These are phyloP conservation scores for Aspergillus sp. DNA, from an alignment of 2,329 filamentous ascomycete genomes.

Conservation along the genomic window DNA sequence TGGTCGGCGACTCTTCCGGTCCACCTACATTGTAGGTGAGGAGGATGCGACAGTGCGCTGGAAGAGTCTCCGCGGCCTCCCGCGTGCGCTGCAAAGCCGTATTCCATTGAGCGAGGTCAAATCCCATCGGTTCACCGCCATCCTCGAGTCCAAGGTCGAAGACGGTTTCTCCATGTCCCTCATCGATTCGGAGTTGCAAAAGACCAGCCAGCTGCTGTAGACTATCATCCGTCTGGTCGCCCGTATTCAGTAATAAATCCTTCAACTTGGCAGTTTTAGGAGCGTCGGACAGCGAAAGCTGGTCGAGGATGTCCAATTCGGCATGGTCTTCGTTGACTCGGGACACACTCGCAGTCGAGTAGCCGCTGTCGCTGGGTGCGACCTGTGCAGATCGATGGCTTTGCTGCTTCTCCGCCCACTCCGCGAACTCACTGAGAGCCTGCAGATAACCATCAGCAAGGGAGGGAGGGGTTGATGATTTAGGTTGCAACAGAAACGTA, in stretches of 20 bases:
- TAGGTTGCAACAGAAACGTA: slow-evolving; percentile 38
- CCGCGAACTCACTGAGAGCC: slow-evolving; percentile 92
- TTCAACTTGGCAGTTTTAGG: slow-evolving; percentile 63
- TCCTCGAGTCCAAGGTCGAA: slow-evolving; percentile 93
- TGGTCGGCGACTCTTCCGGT: slow-evolving; percentile 63
- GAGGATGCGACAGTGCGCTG: slow-evolving; percentile 74
- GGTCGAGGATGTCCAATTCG: slow-evolving; percentile 86
- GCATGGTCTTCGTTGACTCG: slow-evolving; percentile 63
- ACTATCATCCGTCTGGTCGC: slow-evolving; percentile 53
- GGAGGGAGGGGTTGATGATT: neutral
- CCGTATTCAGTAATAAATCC: slow-evolving; percentile 62
- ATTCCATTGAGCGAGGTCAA: slow-evolving; percentile 72
- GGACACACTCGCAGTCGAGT: slow-evolving; percentile 31
- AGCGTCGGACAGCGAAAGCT: slow-evolving; percentile 66
- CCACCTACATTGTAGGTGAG: slow-evolving; percentile 89
- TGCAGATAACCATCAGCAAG: slow-evolving; percentile 21
- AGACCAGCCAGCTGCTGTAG: slow-evolving; percentile 61
- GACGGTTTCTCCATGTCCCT: slow-evolving; percentile 82
- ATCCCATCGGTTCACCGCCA: slow-evolving; percentile 76
- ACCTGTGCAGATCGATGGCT: slow-evolving; percentile 42
- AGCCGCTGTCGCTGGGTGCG: slow-evolving; percentile 37
- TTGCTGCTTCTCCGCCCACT: slow-evolving; percentile 95
- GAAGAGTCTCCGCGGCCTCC: slow-evolving; percentile 58
- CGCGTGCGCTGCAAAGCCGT: slow-evolving; percentile 62
- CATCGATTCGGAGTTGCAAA: slow-evolving; percentile 65